A percentile compares a stretch with the other conserved stretches of the same genome.
phyloP scores from a whole-genome alignment of 306 rosid genomes.

The Acacia melanoxylon region DNA sequence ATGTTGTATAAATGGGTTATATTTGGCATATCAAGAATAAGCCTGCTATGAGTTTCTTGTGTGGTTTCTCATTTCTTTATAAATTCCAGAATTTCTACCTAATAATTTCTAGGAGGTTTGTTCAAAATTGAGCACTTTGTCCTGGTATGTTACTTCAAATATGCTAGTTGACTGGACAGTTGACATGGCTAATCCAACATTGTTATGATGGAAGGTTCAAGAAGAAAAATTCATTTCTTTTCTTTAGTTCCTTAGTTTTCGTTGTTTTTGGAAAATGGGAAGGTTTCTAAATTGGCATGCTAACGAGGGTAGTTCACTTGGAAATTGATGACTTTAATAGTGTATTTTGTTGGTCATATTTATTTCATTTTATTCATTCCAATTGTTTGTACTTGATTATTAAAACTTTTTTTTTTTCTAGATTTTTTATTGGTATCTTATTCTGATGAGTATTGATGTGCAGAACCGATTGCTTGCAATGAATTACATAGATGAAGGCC shows the following conservation, averaged over 20 bases:
- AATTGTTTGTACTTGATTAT: not conserved
- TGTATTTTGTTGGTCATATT: not conserved
- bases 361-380: not conserved
- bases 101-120: not conserved
- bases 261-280: not conserved
- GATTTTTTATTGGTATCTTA: conserved; percentile 8
- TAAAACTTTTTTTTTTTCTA: not conserved
- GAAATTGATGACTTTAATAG: not conserved
- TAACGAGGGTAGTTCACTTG: conserved; percentile 4
- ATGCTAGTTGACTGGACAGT: not conserved
- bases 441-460: conserved; percentile 23
- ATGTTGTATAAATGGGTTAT: not conserved
- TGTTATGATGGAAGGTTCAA: not conserved
- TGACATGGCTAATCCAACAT: not conserved
- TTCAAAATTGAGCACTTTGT: not conserved
- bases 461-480: conserved; percentile 94
- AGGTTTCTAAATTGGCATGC: not conserved
- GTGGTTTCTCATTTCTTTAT: not conserved
- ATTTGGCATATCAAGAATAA: not conserved
- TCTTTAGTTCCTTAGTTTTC: not conserved
- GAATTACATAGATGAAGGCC: conserved; percentile 91
- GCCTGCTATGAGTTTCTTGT: not conserved
- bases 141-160: not conserved
- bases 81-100: not conserved
- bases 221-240: not conserved